Percentiles rank a stretch among this genome's conserved stretches.
phyloP scores from a whole-genome alignment of 768 basidiomycete genomes.

The Tricholoma terreum region DNA sequence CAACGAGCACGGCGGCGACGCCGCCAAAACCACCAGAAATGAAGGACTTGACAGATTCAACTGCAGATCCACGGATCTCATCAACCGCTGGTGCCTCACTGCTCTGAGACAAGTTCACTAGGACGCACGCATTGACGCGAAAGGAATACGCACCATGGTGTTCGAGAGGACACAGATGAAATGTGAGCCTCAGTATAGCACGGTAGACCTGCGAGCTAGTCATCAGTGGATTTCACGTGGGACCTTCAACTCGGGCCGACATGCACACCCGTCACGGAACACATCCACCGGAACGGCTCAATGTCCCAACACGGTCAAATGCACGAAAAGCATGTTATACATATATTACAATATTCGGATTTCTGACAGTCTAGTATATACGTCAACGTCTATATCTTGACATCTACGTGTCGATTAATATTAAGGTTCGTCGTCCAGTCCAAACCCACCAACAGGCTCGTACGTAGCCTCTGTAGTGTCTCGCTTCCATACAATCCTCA shows the following conservation, averaged over 20 bases:
- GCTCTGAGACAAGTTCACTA: constrained; percentile 19
- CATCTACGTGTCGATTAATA: neutral
- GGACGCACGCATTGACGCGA: neutral
- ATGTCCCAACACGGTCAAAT: too few species aligned
- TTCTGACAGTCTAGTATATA: neutral
- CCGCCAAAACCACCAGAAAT: constrained; percentile 94
- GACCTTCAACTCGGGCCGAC: too few species aligned
- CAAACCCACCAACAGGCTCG: constrained; percentile 85
- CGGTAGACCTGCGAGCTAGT: too few species aligned
- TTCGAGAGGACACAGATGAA: neutral
- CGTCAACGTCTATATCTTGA: neutral
- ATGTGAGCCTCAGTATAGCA: neutral
- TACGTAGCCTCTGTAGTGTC: constrained; percentile 85
- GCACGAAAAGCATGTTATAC: too few species aligned
- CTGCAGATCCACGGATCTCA: constrained; percentile 37
- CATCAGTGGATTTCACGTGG: too few species aligned
- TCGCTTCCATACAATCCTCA: constrained; percentile 64
- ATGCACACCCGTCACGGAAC: too few species aligned
- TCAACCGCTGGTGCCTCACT: constrained; percentile 35
- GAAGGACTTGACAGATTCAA: constrained; percentile 74
- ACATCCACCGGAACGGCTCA: too few species aligned
- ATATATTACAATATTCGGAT: neutral
- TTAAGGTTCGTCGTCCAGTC: constrained; percentile 47
- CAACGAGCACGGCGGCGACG: constrained; percentile 81
- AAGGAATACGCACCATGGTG: constrained; percentile 9